Evolutionary conservation across 192 early-diverging fungal genomes (phyloP).

Genomic region (Entomortierella parvispora): DNA sequence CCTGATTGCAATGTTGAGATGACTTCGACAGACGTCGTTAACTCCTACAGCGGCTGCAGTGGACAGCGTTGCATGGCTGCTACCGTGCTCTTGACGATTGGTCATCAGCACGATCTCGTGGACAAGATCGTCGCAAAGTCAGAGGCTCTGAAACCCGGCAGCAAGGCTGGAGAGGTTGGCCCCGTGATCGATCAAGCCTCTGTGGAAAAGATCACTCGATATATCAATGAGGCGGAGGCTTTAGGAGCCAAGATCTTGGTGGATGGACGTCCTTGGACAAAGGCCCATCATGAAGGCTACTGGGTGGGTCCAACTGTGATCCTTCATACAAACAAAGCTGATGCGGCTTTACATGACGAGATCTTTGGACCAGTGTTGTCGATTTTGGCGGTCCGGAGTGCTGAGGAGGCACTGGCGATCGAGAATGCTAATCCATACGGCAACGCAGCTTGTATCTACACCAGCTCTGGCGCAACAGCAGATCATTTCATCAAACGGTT

Average conservation of each 20-base stretch:
- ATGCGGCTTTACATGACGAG: constrained; percentile 77
- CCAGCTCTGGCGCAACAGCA: constrained; percentile 67
- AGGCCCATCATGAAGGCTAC: constrained; percentile 59
- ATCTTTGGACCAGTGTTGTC: constrained; percentile 87
- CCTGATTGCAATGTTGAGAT: constrained; percentile 82
- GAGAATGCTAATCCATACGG: constrained; percentile 79
- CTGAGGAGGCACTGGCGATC: constrained; percentile 74
- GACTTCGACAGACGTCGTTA: constrained; percentile 81
- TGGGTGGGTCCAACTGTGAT: constrained; percentile 83
- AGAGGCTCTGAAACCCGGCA: constrained; percentile 61
- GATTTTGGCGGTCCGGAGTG: constrained; percentile 61
- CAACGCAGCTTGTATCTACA: constrained; percentile 81
- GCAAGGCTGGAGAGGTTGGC: constrained; percentile 67
- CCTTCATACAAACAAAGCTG: constrained; percentile 63
- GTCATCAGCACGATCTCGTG: constrained; percentile 73
- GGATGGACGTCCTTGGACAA: constrained; percentile 69
- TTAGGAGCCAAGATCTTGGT: constrained; percentile 72
- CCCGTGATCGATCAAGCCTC: constrained; percentile 79
- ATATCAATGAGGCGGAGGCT: constrained; percentile 65
- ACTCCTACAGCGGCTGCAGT: constrained; percentile 79
- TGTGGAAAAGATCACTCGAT: constrained; percentile 68
- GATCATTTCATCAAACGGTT: constrained; percentile 77
- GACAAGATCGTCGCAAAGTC: constrained; percentile 69
- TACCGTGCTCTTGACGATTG: constrained; percentile 76
- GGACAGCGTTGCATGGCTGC: constrained; percentile 87